phyloP scores from a whole-genome alignment of 371 early-diverging fungal genomes.

The Apophysomyces ossiformis region DNA sequence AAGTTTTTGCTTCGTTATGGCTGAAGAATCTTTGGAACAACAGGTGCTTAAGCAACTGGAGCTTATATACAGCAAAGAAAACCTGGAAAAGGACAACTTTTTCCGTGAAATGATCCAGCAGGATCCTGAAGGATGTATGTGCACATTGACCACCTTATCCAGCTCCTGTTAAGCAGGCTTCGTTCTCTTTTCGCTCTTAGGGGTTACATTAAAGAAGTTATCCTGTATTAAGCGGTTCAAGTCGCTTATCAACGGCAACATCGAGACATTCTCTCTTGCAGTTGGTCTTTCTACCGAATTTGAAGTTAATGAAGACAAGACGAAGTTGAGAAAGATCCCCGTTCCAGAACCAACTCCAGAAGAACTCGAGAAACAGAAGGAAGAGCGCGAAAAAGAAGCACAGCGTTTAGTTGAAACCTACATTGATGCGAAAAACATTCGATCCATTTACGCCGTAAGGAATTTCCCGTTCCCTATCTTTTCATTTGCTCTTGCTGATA shows the following conservation, averaged over 20 bases:
- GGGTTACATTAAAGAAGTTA: slow-evolving; percentile 50
- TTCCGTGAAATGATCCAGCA: slow-evolving; percentile 47
- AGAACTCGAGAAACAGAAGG: slow-evolving; percentile 10
- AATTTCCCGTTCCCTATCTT: neutral
- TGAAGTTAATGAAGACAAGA: slow-evolving; percentile 46
- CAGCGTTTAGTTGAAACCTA: slow-evolving; percentile 13
- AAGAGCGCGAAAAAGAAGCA: slow-evolving; percentile 18
- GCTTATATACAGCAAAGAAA: slow-evolving; percentile 39
- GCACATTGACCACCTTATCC: neutral
- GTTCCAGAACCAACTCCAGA: slow-evolving; percentile 6
- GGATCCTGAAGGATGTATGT: slow-evolving; percentile 49
- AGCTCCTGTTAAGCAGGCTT: neutral
- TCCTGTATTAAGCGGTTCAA: slow-evolving; percentile 50
- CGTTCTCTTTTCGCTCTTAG: slow-evolving; percentile 21
- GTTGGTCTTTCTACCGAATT: slow-evolving; percentile 31
- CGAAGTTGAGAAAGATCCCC: slow-evolving; percentile 34
- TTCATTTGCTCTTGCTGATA: too few species aligned
- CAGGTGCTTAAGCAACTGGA: slow-evolving; percentile 34
- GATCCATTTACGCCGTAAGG: slow-evolving; percentile 53
- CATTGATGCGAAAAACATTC: slow-evolving; percentile 27
- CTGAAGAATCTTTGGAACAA: slow-evolving; percentile 17
- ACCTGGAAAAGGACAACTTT: slow-evolving; percentile 47
- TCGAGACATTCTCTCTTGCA: slow-evolving; percentile 33
- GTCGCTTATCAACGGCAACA: slow-evolving; percentile 38
- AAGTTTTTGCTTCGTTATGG: slow-evolving; percentile 3